A percentile compares a stretch with the other conserved stretches of the same genome.
Conservation (phyloP, 2,329 filamentous ascomycete genomes). For the Calonectria multiphialidica region DNA sequence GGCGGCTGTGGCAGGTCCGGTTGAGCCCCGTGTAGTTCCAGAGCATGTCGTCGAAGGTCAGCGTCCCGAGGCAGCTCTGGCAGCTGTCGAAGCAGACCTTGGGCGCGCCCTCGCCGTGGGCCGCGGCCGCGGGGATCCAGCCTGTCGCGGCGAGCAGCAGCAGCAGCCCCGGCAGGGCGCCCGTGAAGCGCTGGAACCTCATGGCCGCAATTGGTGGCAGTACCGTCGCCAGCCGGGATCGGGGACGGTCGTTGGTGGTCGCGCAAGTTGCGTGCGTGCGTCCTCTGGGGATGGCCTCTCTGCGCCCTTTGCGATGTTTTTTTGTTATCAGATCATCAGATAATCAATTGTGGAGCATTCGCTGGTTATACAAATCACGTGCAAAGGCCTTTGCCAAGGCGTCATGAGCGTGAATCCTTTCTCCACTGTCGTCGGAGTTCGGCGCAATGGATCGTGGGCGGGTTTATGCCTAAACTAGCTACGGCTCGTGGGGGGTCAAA, state of each 20-base stretch:
- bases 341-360: slow-evolving; percentile 28
- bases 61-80: slow-evolving; percentile 40
- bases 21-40: slow-evolving; percentile 30
- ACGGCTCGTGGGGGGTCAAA: not conserved
- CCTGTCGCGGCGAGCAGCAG: not conserved
- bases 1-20: slow-evolving; percentile 45
- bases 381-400: not conserved
- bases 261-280: not conserved
- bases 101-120: slow-evolving; percentile 13
- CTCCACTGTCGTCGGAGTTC: not conserved
- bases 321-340: slow-evolving; percentile 47
- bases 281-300: not conserved
- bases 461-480: not conserved
- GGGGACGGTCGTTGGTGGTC: not conserved
- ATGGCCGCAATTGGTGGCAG: not conserved
- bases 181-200: not conserved
- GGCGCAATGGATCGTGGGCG: not conserved
- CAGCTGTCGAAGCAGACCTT: slow-evolving; percentile 51
- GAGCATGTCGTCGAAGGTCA: slow-evolving; percentile 49
- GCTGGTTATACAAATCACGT: not conserved
- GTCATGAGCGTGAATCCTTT: not conserved
- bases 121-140: not conserved
- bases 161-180: not conserved
- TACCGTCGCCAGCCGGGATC: not conserved
- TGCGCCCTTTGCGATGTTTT: slow-evolving; percentile 30